Base-by-base conservation (phyloP, 768 basidiomycete species). In the Boletus rubropictus region DNA sequence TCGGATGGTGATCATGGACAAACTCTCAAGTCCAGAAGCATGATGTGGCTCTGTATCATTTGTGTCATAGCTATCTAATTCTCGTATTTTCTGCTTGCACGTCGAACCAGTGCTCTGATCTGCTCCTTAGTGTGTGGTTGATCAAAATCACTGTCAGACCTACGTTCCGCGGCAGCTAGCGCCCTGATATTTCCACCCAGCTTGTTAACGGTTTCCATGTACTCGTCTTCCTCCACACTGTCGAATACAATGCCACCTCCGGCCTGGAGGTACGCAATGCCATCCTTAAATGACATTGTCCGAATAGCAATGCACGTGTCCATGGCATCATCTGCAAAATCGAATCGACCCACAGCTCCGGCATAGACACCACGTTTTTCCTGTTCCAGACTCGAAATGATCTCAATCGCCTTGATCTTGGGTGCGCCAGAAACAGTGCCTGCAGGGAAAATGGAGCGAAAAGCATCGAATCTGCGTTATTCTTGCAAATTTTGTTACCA, bases 221-320 rank as follows among this genome's bases (percentile, higher is more conserved):
- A 97, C 64, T 99, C 96, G n/a, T 96, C 94, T 62, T 95, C 88
- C 64, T 99, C 96, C 15, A 91, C 85, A 57, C 90, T 93, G 66
- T 99, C 96, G 55, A 84, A 92, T 9, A 99, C 96, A 55, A 99
- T 96, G 2, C 95, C 95, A 44, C 95, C 96, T 6, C 95, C 93
- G 31, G 96, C 96, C 63, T 97, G 94, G 38, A 98, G 70, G 65
- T 97, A 98, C 18, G 81, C 89, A 17, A 82, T 73, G 2, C 93
- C 92, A 55, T 93, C 79, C 68, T 96, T 97, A 76, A 96, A 97
- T 1, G 84, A 80, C 91, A 97, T 98, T 5, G 94, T 98, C 27
- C 96, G 82, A 58, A 99, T 98, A 5, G 96, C 95, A 59, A 99
- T 99, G 69, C 95, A 98, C 1, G 91, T 96, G 65, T 99, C 96